Percentiles rank a stretch among this genome's conserved stretches.
Conservation (phyloP, 306 rosid species). For the Corylus heterophylla region DNA sequence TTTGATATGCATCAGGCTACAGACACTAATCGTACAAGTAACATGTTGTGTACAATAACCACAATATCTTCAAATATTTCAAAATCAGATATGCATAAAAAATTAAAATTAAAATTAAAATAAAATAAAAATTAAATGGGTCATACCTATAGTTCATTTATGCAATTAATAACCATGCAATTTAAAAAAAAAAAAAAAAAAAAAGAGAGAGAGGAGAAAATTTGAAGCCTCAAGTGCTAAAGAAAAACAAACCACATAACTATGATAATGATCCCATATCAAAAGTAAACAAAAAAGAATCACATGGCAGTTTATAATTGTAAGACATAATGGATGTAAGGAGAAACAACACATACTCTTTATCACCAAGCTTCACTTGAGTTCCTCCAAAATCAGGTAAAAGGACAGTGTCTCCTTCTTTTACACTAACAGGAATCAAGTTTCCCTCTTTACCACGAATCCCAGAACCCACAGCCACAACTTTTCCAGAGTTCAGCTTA, state of each 20-base stretch:
- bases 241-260: neutral
- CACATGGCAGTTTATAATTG: neutral
- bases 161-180: neutral
- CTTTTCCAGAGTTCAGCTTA: constrained; percentile 70
- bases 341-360: constrained; percentile 50
- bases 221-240: neutral
- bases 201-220: neutral
- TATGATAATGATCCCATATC: neutral
- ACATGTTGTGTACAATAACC: neutral
- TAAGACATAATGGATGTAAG: neutral
- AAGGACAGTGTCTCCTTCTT: constrained; percentile 80
- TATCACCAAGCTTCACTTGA: constrained; percentile 70
- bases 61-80: neutral
- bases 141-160: neutral
- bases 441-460: constrained; percentile 58
- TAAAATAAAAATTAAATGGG: neutral
- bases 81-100: neutral
- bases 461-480: constrained; percentile 71
- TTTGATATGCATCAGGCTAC: neutral
- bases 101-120: no score
- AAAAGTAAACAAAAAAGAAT: neutral
- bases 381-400: constrained; percentile 77
- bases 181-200: neutral
- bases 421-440: constrained; percentile 48
- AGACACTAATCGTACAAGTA: neutral